phyloP scores from a whole-genome alignment of 257 asterid genomes.

The Capsicum pubescens region DNA sequence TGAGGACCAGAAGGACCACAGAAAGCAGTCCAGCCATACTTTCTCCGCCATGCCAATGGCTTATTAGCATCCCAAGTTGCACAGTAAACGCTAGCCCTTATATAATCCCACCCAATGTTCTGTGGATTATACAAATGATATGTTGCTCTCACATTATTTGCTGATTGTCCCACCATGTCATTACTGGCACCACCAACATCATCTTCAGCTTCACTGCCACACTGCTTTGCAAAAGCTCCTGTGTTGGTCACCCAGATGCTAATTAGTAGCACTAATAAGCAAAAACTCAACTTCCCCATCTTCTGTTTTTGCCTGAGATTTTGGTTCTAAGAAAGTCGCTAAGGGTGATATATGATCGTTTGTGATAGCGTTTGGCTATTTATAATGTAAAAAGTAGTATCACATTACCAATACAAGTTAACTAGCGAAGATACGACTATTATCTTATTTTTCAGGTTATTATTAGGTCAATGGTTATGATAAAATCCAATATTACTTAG shows the following conservation, averaged over 20 bases:
- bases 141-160: conserved; percentile 27
- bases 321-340: not conserved
- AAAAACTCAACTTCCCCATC: not conserved
- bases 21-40: conserved; percentile 33
- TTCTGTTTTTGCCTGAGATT: not conserved
- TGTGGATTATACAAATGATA: conserved; percentile 26
- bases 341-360: not conserved
- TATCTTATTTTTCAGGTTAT: too few relatives aligned
- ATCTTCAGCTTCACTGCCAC: not conserved
- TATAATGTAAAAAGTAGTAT: not conserved
- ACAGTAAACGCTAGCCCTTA: conserved; percentile 19
- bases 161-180: not conserved
- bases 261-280: not conserved
- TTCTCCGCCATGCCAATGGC: conserved; percentile 28
- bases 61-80: conserved; percentile 23
- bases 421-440: too few relatives aligned
- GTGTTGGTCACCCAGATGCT: not conserved
- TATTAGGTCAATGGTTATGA: too few relatives aligned
- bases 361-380: not conserved
- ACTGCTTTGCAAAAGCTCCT: not conserved
- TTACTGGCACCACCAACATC: not conserved
- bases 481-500: too few relatives aligned
- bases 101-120: conserved; percentile 21
- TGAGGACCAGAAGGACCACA: conserved; percentile 27
- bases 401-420: too few relatives aligned